phyloP scores from a whole-genome alignment of 225 moss, liverwort and hornwort species.

The Thuidium tamariscinum region DNA sequence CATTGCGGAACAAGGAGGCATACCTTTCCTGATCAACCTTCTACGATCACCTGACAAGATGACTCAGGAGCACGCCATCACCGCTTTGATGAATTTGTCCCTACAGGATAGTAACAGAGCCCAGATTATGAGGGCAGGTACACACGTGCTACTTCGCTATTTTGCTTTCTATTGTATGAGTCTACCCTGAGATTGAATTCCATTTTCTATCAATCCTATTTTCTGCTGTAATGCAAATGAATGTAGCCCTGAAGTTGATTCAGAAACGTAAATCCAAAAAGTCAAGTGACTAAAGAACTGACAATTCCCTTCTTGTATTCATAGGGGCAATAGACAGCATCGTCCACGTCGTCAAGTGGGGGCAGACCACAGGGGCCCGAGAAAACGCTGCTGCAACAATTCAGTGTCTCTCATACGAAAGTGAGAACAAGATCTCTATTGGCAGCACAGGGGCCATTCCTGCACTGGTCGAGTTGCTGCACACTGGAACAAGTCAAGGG shows the following conservation, averaged over 20 bases:
- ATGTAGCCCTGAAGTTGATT: neutral
- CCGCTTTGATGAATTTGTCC: slow-evolving; percentile 68
- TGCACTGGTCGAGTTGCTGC: slow-evolving; percentile 17
- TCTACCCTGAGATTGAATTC: neutral
- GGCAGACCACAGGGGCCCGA: slow-evolving; percentile 14
- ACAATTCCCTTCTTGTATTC: neutral
- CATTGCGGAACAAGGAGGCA: slow-evolving; percentile 67
- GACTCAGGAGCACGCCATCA: slow-evolving; percentile 74
- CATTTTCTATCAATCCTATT: neutral
- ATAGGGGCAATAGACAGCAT: slow-evolving; percentile 24
- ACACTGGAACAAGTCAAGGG: slow-evolving; percentile 1
- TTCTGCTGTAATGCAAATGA: neutral
- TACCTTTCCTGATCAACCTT: slow-evolving; percentile 50
- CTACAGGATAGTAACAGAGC: slow-evolving; percentile 65
- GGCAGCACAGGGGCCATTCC: slow-evolving; percentile 27
- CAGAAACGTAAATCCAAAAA: neutral
- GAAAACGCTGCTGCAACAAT: slow-evolving; percentile 41
- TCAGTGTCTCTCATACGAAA: slow-evolving; percentile 20
- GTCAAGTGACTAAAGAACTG: neutral
- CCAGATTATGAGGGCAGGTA: slow-evolving; percentile 68
- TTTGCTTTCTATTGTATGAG: neutral
- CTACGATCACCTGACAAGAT: slow-evolving; percentile 43
- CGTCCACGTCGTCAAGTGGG: slow-evolving; percentile 19
- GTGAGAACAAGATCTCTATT: slow-evolving; percentile 19
- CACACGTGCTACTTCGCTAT: neutral